Base-by-base conservation (phyloP, 192 early-diverging fungal genomes). In the Coemansia sp. region DNA sequence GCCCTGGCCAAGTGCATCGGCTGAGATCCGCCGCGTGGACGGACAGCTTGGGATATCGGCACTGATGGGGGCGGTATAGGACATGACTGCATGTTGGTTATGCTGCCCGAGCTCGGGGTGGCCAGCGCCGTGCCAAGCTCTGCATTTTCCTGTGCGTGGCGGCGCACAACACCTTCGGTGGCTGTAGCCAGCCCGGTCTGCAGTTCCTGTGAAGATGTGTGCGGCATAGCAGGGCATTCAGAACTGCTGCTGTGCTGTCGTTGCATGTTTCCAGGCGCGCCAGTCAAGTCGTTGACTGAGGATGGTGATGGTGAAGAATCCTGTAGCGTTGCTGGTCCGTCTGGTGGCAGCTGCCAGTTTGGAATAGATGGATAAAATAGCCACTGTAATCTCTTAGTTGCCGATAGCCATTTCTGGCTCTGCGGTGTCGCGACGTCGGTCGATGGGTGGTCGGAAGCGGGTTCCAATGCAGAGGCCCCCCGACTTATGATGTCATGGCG, bases 1-100 rank as follows among this genome's bases (percentile, higher is more conserved):
- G 79, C 64, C 49, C 74, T 54, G 14, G 79, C 79, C 30, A 82
- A 54, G 26, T 82, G 79, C 19, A 72, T 61, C 1, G 62, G 66
- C 44, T 82, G 79, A 7, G 79, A 82, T 7, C 74, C 74, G 25
- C 79, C 74, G 5, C 79, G 74, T 7, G 79, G 69, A 5, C 79
- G 65, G 5, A 60, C 59, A 16, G 50, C 54, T 30, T 64, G 72
- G 27, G 66, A 56, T 9, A 63, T 49, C 22, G 34, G 19, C 21
- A 52, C 32, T 10, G 63, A 52, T 24, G 67, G 49, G 27, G 54
- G 32, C 2, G 57, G 32, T 21, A 53, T 23, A 34, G 67, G 19
- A 31, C 63, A 60, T 22, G 61, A 51, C 1, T 49, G 56, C 32
- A 31, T 64, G 32, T 31, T 49, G 23, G 47, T 23, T 16, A 32